Evolutionary conservation across 2,329 filamentous ascomycete species (phyloP).

Genomic region (Nothophoma quercina): DNA sequence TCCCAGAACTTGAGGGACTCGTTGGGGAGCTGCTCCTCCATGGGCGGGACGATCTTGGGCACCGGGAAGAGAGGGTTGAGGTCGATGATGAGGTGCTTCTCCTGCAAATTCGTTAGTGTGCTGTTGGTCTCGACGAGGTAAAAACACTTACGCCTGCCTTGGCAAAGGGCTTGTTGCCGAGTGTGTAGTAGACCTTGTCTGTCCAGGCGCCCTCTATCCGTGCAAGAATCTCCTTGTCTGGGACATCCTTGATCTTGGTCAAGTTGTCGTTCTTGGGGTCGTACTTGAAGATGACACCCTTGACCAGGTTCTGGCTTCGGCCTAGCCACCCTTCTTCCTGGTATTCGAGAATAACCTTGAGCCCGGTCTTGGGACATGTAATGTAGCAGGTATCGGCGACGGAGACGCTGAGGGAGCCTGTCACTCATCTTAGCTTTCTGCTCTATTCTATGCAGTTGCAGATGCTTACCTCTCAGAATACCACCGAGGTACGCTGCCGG

Average conservation of each 20-base stretch:
- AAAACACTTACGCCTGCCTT: conserved; percentile 63
- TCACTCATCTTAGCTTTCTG: conserved; percentile 16
- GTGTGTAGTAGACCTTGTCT: conserved; percentile 69
- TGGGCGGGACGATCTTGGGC: conserved; percentile 79
- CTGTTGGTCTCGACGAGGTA: neutral
- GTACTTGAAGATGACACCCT: conserved; percentile 90
- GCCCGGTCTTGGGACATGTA: conserved; percentile 85
- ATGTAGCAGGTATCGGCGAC: conserved; percentile 91
- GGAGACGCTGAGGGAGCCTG: conserved; percentile 80
- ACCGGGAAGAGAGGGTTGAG: conserved; percentile 82
- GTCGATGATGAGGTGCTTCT: conserved; percentile 80
- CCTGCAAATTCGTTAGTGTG: conserved; percentile 35
- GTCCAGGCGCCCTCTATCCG: conserved; percentile 89
- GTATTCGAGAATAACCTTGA: conserved; percentile 93
- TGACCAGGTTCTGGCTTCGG: conserved; percentile 87
- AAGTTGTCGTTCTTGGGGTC: conserved; percentile 86
- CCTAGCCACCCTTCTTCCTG: conserved; percentile 95
- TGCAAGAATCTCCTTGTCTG: conserved; percentile 82
- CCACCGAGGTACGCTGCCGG: conserved; percentile 93
- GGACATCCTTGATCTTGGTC: conserved; percentile 81
- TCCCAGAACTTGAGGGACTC: conserved; percentile 91
- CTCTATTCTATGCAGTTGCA: neutral
- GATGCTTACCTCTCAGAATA: conserved; percentile 70
- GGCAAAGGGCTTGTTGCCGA: conserved; percentile 55
- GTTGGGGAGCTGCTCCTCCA: conserved; percentile 81